phyloP scores from a whole-genome alignment of 2,329 filamentous ascomycete genomes.

The Fusarium cicatricum region DNA sequence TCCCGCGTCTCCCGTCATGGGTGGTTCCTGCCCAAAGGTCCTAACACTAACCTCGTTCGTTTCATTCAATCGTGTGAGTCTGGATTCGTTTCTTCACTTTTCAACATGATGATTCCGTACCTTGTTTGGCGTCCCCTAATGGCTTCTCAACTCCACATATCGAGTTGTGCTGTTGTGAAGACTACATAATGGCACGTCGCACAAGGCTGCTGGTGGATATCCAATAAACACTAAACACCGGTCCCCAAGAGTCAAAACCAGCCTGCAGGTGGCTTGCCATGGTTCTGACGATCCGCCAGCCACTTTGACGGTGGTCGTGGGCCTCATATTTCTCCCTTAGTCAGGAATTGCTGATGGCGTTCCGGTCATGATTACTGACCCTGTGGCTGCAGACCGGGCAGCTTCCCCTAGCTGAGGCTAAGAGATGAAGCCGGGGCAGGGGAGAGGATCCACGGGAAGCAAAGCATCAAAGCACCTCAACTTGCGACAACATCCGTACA shows the following conservation, averaged over 20 bases:
- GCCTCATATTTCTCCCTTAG: constrained; percentile 29
- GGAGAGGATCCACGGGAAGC: constrained; percentile 26
- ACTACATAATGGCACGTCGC: too few species aligned
- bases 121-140: background rate
- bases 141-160: too few species aligned
- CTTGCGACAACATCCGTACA: constrained; percentile 25
- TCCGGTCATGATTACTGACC: constrained; percentile 22
- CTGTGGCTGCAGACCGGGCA: constrained; percentile 35
- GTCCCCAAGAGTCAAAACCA: constrained; percentile 22
- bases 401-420: constrained; percentile 34
- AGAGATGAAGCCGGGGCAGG: constrained; percentile 15
- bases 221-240: constrained; percentile 16
- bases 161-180: too few species aligned
- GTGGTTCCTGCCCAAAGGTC: constrained; percentile 30
- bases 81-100: background rate
- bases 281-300: constrained; percentile 34
- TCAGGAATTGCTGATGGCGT: constrained; percentile 32
- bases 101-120: background rate
- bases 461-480: constrained; percentile 8
- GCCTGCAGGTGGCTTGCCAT: constrained; percentile 26
- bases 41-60: constrained; percentile 17
- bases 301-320: constrained; percentile 33
- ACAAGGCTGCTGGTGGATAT: too few species aligned
- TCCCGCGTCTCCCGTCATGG: constrained; percentile 14
- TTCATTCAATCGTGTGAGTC: background rate